phyloP scores from a whole-genome alignment of 148 eudicot genomes.

The Fagopyrum tataricum region DNA sequence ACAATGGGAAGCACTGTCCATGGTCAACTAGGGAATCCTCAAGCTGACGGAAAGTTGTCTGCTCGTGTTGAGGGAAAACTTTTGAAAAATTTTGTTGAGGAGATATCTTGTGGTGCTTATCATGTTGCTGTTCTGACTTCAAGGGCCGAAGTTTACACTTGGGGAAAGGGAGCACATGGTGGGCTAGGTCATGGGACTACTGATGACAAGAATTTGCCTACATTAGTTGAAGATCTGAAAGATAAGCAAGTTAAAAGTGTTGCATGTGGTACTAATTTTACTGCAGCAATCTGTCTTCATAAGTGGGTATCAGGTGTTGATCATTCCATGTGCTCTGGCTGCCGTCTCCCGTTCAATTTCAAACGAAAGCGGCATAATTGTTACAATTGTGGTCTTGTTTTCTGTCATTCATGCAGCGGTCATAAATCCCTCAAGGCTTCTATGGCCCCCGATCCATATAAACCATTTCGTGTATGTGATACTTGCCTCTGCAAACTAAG shows the following conservation, averaged over 20 bases:
- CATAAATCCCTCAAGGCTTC: constrained; percentile 59
- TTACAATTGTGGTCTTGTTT: constrained; percentile 67
- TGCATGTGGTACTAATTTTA: constrained; percentile 61
- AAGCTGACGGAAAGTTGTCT: constrained; percentile 39
- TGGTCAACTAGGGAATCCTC: constrained; percentile 59
- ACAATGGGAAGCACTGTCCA: constrained; percentile 64
- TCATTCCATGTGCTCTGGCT: constrained; percentile 57
- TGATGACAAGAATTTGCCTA: constrained; percentile 49
- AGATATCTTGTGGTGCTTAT: constrained; percentile 69
- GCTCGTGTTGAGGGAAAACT: constrained; percentile 52
- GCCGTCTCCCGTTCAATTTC: constrained; percentile 53
- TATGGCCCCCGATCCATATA: constrained; percentile 56
- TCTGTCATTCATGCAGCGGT: constrained; percentile 61
- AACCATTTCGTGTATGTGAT: constrained; percentile 72
- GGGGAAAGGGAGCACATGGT: constrained; percentile 81
- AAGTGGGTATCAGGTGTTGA: constrained; percentile 47
- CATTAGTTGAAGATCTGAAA: constrained; percentile 53
- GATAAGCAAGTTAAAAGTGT: constrained; percentile 59
- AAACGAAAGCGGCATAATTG: constrained; percentile 68
- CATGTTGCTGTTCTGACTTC: constrained; percentile 73
- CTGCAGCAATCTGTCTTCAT: constrained; percentile 63
- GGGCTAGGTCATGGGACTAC: constrained; percentile 71
- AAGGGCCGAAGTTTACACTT: constrained; percentile 58
- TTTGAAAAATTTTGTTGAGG: constrained; percentile 41
- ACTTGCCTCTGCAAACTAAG: constrained; percentile 53